Evolutionary conservation across 371 early-diverging fungal genomes (phyloP).

Genomic region (Blakeslea trispora): DNA sequence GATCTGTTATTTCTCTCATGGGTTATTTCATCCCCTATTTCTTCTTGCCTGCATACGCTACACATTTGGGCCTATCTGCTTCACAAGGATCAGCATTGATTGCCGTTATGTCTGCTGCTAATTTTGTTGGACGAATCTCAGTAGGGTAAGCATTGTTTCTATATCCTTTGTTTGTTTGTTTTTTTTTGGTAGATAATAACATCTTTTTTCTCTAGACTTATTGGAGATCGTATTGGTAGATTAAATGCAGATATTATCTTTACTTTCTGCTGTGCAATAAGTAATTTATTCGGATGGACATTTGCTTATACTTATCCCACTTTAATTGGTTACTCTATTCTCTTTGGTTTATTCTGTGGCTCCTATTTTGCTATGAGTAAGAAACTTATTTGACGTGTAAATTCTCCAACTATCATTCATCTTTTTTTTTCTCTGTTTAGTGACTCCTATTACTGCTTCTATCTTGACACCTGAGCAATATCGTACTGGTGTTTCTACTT

Average conservation of each 20-base stretch:
- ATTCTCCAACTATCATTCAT: too few relatives aligned
- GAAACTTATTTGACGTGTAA: too few relatives aligned
- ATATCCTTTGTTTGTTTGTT: not conserved
- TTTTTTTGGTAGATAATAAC: too few relatives aligned
- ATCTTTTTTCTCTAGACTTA: not conserved
- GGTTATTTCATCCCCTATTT: constrained; percentile 41
- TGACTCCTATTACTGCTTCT: constrained; percentile 39
- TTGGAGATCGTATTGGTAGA: constrained; percentile 59
- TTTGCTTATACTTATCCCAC: constrained; percentile 44
- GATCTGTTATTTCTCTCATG: constrained; percentile 31
- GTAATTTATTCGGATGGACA: constrained; percentile 62
- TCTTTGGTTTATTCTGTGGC: constrained; percentile 64
- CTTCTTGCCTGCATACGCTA: constrained; percentile 37
- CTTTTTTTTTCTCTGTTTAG: constrained; percentile 7
- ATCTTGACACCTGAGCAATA: constrained; percentile 35
- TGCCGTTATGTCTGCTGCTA: constrained; percentile 30
- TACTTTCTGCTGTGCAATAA: constrained; percentile 44
- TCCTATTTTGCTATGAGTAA: constrained; percentile 36
- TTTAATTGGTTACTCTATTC: constrained; percentile 47
- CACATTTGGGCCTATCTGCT: constrained; percentile 26
- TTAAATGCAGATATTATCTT: constrained; percentile 54
- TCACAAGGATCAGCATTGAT: constrained; percentile 34
- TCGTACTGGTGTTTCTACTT: constrained; percentile 33
- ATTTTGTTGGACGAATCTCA: constrained; percentile 34
- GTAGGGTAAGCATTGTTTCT: constrained; percentile 16